Base-by-base conservation (phyloP, 108 stramenopile genomes). In the Nannochloropsis oceanica region DNA sequence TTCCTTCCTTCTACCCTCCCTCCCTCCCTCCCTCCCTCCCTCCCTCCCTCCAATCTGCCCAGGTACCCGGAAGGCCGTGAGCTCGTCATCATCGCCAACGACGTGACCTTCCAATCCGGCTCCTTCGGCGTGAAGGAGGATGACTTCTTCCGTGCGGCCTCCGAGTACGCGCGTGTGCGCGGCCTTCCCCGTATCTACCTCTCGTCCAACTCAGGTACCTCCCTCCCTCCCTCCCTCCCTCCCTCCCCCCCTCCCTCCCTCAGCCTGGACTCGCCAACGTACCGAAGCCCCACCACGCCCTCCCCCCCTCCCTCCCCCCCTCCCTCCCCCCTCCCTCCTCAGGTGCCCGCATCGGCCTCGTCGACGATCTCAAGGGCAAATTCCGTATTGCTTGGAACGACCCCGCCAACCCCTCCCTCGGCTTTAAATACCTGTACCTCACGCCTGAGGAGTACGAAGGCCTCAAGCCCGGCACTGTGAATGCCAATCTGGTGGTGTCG, bases 31-130 rank as follows among this genome's bases (percentile, higher is more conserved):
- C n/a, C n/a, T n/a, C n/a, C n/a, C n/a, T n/a, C n/a, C n/a, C n/a
- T n/a, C n/a, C n/a, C n/a, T n/a, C n/a, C n/a, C n/a, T n/a, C n/a
- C n/a, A n/a, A n/a, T n/a, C n/a, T n/a, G n/a, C n/a, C n/a, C n/a
- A n/a, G n/a, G 86, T 98, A 97, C 91, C 96, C 96, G 24, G 95
- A 95, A 87, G 98, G 98, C 25, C 95, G 98, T 82, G 93, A 97
- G 59, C 93, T 98, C 89, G 96, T 98, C 81, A 89, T 98, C 82
- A 95, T 97, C 88, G 92, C 96, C 73, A 98, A 98, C 85, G 98
- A 98, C 90, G 96, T 98, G n/a, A 98, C 98, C 85, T 95, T 96
- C 27, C 95, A 97, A 90, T 94, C 94, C 90, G 98, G 98, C 84
- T 96, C 96, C 50, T 98, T 98, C 88, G 98, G 96, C 44, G 96